phyloP scores from a whole-genome alignment of 306 rosid genomes.

The Prinsepia uniflora region DNA sequence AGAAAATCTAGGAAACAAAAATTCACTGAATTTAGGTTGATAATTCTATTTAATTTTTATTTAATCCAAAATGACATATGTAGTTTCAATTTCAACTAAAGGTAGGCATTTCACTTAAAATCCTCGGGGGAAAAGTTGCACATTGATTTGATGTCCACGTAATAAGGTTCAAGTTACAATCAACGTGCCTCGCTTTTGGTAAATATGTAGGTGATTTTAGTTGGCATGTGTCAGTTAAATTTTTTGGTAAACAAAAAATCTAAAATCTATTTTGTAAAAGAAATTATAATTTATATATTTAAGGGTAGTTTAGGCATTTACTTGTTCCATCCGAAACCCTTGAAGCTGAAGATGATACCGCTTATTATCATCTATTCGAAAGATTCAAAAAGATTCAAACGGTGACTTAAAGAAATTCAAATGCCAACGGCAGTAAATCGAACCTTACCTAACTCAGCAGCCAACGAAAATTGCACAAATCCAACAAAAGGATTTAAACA shows the following conservation, averaged over 20 bases:
- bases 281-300: not conserved
- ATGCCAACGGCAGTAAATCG: conserved; percentile 39
- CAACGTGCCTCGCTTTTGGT: too few species aligned
- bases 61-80: not conserved
- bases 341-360: conserved; percentile 37
- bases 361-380: conserved; percentile 29
- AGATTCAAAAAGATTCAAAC: not conserved
- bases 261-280: too few species aligned
- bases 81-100: not conserved
- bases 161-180: too few species aligned
- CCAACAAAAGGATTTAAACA: not conserved
- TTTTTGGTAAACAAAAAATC: too few species aligned
- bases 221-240: too few species aligned
- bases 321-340: conserved; percentile 30
- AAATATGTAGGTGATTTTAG: too few species aligned
- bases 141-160: too few species aligned
- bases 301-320: conserved; percentile 11
- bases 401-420: conserved; percentile 8
- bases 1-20: not conserved
- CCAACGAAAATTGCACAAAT: conserved; percentile 23
- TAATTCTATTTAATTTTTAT: too few species aligned
- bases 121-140: too few species aligned
- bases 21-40: not conserved
- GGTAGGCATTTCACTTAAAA: too few species aligned
- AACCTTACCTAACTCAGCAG: conserved; percentile 26